Evolutionary conservation across 2,329 filamentous ascomycete genomes (phyloP), one percentile per base, ranked within the genome.

Genomic region (Knoxdaviesia capensis): DNA sequence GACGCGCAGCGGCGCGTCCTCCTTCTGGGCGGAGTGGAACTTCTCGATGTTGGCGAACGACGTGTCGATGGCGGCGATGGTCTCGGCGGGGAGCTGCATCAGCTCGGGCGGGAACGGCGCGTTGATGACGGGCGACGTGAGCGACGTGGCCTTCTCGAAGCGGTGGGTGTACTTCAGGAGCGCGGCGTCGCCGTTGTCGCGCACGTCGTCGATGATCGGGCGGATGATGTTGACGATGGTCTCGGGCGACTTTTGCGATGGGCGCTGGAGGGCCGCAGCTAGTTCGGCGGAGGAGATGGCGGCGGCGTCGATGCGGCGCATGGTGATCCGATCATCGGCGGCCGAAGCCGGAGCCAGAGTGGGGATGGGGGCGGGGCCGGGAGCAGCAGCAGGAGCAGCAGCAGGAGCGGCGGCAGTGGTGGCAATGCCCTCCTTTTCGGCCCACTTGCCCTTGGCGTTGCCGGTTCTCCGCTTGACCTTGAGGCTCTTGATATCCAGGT

Each of bases 111-210:
- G 78, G 65, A 94, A 98, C 0, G 90, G 90, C 1, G 90, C 88
- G 53, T 77, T 80, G 48, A 98, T 67, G 9, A 98, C 86, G 0
- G 88, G 85, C 1, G 86, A 88, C 9, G 75, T 90, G 45, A 98
- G 66, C 3, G 83, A 88, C 1, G 84, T 93, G 1, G 88, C 90
- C 63, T 88, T 94, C 56, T 98, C 90, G 51, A 98, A 98, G 59
- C 92, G 94, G 70, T 94, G 87, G 1, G 90, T 96, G 59, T 94
- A 96, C 41, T 82, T 80, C 38, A 98, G 70, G 29, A 98, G 69
- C 3, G 85, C 87, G 52, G 80, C 80, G 60, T 98, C 90, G 42
- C 90, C 90, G 33, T 82, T 75, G 37, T 74, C 69, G 43, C 78
- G 81, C 43, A 98, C 80, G 39, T 87, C 82, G 44, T 88, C 76